phyloP scores from a whole-genome alignment of 192 early-diverging fungal genomes.

The Coemansia sp. region DNA sequence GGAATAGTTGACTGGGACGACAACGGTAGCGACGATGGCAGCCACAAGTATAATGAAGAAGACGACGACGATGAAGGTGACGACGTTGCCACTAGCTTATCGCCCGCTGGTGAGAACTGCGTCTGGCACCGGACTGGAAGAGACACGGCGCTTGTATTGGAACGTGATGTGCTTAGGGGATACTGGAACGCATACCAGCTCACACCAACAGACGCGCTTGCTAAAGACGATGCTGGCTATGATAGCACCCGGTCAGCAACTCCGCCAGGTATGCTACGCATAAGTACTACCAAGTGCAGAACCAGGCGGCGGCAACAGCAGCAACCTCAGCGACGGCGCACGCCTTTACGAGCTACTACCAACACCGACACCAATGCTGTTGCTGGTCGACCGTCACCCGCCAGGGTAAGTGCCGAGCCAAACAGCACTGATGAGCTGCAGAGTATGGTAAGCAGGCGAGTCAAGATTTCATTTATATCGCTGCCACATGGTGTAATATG shows the following conservation, averaged over 20 bases:
- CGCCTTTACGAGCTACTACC: background rate
- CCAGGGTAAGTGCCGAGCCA: background rate
- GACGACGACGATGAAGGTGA: background rate
- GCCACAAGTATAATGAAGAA: background rate
- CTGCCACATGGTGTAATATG: slow-evolving; percentile 30
- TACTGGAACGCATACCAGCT: slow-evolving; percentile 19
- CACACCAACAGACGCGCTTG: background rate
- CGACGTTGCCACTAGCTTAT: background rate
- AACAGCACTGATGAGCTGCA: background rate
- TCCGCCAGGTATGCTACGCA: slow-evolving; percentile 30
- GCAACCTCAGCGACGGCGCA: slow-evolving; percentile 16
- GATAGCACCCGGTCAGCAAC: slow-evolving; percentile 12
- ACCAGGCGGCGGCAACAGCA: background rate
- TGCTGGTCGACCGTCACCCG: background rate
- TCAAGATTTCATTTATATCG: slow-evolving; percentile 8
- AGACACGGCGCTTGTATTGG: slow-evolving; percentile 22
- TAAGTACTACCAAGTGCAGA: background rate
- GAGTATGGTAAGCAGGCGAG: background rate
- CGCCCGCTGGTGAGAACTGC: background rate
- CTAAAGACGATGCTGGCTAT: background rate
- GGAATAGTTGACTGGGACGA: slow-evolving; percentile 3
- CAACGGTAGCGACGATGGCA: background rate
- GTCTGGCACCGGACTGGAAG: background rate
- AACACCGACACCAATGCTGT: background rate
- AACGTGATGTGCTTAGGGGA: slow-evolving; percentile 35